These are phyloP conservation scores for Capsicum chinense DNA, from an alignment of 257 asterid genomes.

Conservation along the genomic window DNA sequence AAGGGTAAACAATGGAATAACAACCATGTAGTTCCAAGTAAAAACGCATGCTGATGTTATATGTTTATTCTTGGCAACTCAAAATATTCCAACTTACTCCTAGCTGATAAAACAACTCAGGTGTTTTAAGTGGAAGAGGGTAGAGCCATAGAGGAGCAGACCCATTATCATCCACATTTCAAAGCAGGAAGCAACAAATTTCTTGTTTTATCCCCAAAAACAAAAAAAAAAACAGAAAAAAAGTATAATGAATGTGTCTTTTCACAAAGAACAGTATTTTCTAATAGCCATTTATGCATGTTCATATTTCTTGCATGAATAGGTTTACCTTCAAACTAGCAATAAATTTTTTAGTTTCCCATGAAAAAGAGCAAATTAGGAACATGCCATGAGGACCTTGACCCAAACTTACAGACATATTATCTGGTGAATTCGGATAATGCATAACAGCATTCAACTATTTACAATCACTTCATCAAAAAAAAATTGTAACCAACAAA, in stretches of 20 bases:
- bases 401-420: constrained; percentile 2
- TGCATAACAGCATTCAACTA: background rate
- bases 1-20: constrained; percentile 23
- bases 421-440: background rate
- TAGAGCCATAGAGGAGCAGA: background rate
- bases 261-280: background rate
- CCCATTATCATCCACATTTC: background rate
- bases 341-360: background rate
- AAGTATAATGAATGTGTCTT: background rate
- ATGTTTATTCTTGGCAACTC: background rate
- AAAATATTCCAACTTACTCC: constrained; percentile 15
- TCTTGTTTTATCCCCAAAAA: background rate
- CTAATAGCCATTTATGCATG: background rate
- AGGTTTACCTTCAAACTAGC: constrained; percentile 22
- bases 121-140: background rate
- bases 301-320: background rate
- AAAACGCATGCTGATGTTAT: constrained; percentile 4
- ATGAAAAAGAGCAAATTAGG: constrained; percentile 4
- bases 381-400: constrained; percentile 12
- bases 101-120: background rate
- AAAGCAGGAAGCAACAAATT: background rate
- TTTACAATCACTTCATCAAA: background rate
- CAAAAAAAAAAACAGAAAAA: background rate
- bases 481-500: background rate
- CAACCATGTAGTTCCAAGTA: background rate